Base-by-base conservation (phyloP, 176 grass and related monocot genomes). In the Cenchrus americanus region DNA sequence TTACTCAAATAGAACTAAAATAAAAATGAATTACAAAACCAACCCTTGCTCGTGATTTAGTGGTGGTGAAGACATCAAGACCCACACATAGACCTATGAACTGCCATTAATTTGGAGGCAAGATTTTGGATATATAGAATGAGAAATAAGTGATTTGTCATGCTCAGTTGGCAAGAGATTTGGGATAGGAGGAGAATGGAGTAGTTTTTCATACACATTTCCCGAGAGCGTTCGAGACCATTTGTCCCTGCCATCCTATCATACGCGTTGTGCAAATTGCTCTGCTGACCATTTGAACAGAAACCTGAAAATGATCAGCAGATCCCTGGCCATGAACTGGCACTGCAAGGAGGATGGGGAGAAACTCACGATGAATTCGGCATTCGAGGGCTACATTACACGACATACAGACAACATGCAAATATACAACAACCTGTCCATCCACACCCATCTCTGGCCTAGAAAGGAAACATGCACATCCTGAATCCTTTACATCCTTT, bases 351-450 rank as follows among this genome's bases (percentile, higher is more conserved):
- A 73, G 70, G 47, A 18, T 9, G 2, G 47, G 47, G 51, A 7
- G 52, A 73, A 73, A 72, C 46, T 51, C 46, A 10, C 4, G 46
- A 73, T 73, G 70, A 73, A 73, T 73, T 73, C 6, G 14, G 21
- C n/a, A 70, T 75, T 2, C 41, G 10, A 46, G 30, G 3, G 27
- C 57, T 79, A 66, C 47, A 75, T 67, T 50, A 87, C 83, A 87
- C 83, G 72, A 42, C 48, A 73, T 24, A 11, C 58, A 72, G 12
- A 50, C 17, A 78, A 13, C 73, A 73, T 50, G 73, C 79, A 80
- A 80, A 50, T 57, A 43, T 41, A 81, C 64, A 81, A 57, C 69
- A 81, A 48, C 5, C 72, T 6, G 14, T 10, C 53, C 52, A 63
- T 52, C 44, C 11, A 77, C 52, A 58, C 66, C 66, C 70, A 70